Evolutionary conservation across 805 yeast species (phyloP), one percentile per base, ranked within the genome.

Genomic region (Brettanomyces sp.): DNA sequence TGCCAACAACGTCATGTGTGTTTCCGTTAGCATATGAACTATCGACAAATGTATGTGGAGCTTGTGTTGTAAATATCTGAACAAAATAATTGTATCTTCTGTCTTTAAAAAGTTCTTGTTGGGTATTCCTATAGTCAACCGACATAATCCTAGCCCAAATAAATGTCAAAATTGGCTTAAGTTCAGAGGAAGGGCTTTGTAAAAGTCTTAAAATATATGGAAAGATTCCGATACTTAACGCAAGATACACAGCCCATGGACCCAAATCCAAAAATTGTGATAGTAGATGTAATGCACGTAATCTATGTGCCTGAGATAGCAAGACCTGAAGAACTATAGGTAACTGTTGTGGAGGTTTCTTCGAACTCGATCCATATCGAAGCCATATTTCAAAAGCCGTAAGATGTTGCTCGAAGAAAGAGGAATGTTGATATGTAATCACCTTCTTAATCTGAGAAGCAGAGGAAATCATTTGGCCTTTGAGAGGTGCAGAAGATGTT

Each of bases 101-200:
- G 58, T 91, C 98, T 56, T 90, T 90, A 52, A 93, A 77, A 30
- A 93, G 73, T 58, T 93, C 99, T 51, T 83, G 89, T 62, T 93
- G 99, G 3, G 96, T 87, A 56, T 85, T 83, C 52, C 79, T 76
- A 60, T 85, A 83, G 63, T 91, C 98, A 23, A 93, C 95, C 3
- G 97, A 90, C 93, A 93, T 88, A 22, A 93, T 88, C 53, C 98
- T 73, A 0, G 98, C 96, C 99, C 99, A 93, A 45, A 93, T 93
- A 57, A 91, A 93, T 1, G 93, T 93, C 47, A 93, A 66, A 3
- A 91, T 95, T 0, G 98, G 98, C 56, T 89, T 89, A 48, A 93
- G 70, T 57, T 93, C 98, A 25, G 87, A 95, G 0, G 98, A 96
- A 0, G 98, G 98, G 49, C 95, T 82, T 60, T 91, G 98, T 33